Percentiles rank a stretch among this genome's conserved stretches.
Conservation (phyloP, 306 rosid species). For the Rosa lucieae region DNA sequence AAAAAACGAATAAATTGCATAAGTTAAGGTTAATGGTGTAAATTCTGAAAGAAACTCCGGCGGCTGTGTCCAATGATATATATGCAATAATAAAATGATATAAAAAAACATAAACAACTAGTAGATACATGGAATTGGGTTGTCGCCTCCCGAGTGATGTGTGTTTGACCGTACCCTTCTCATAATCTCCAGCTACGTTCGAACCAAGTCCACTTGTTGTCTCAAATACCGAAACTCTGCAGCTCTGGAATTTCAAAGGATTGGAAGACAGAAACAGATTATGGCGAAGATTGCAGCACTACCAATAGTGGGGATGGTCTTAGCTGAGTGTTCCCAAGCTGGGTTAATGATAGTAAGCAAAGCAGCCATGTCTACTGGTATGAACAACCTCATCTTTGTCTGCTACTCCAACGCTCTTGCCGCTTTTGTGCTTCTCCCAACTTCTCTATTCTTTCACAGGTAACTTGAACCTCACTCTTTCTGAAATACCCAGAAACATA, state of each 20-base stretch:
- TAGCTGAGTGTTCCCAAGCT: conserved; percentile 67
- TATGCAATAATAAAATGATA: no score
- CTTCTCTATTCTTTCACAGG: conserved; percentile 55
- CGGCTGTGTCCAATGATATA: no score
- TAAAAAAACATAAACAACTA: no score
- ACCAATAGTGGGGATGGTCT: conserved; percentile 65
- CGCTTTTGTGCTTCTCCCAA: conserved; percentile 63
- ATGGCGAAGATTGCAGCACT: conserved; percentile 43
- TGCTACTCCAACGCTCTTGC: conserved; percentile 70
- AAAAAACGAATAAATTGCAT: no score
- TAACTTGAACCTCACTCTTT: background rate
- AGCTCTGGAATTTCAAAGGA: background rate
- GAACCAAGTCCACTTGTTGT: background rate
- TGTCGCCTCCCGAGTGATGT: no score
- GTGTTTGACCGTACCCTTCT: no score
- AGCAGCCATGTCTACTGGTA: conserved; percentile 59
- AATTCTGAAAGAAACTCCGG: no score
- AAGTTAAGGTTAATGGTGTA: no score
- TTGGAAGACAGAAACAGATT: background rate
- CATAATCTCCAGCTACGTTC: background rate
- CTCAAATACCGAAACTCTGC: background rate
- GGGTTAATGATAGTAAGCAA: conserved; percentile 70
- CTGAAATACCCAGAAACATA: background rate
- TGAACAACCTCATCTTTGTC: conserved; percentile 65
- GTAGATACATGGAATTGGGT: no score